Evolutionary conservation across 768 basidiomycete species (phyloP).

Genomic region (Kwoniella dendrophila): DNA sequence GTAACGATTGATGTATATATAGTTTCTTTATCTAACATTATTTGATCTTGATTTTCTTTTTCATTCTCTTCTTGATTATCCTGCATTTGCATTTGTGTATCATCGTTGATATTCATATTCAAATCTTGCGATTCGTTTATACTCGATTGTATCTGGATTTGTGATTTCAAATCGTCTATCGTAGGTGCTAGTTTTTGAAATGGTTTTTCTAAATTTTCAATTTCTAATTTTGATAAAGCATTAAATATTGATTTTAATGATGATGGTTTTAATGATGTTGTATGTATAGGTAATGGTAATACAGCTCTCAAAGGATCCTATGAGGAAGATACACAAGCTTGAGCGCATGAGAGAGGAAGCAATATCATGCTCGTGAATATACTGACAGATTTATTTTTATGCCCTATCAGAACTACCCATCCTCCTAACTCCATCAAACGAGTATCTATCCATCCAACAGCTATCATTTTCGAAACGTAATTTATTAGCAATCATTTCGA

Average conservation of each 20-base stretch:
- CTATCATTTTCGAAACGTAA: constrained; percentile 23
- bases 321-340: neutral
- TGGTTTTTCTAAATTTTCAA: constrained; percentile 19
- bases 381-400: constrained; percentile 43
- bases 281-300: constrained; percentile 49
- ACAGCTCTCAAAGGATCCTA: constrained; percentile 51
- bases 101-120: neutral
- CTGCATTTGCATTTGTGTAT: constrained; percentile 1
- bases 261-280: constrained; percentile 47
- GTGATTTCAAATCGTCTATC: constrained; percentile 23
- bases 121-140: neutral
- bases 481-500: neutral
- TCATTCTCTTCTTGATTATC: neutral
- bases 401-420: constrained; percentile 51
- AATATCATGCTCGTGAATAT: neutral
- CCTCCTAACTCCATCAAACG: constrained; percentile 35
- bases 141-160: neutral
- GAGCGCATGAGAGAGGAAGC: neutral
- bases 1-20: constrained; percentile 52
- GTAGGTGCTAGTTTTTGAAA: constrained; percentile 29
- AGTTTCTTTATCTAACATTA: constrained; percentile 42
- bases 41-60: constrained; percentile 1
- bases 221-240: constrained; percentile 19
- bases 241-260: constrained; percentile 44
- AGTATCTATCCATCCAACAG: constrained; percentile 53